Evolutionary conservation across 371 early-diverging fungal genomes (phyloP), one percentile per base, ranked within the genome.

Genomic region (Capillidium rhysosporum): DNA sequence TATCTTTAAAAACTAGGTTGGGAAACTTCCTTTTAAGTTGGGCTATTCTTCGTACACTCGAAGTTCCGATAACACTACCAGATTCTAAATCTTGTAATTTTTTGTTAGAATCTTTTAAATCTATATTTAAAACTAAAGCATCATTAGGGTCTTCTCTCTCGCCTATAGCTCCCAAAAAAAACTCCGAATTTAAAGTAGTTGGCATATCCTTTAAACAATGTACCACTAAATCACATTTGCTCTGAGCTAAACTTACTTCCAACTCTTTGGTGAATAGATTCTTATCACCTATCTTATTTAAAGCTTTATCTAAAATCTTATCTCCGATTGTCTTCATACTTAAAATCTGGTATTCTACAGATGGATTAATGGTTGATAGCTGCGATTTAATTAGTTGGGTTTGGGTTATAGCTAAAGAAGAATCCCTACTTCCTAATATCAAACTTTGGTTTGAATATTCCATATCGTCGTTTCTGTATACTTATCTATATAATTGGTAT

Each of bases 121-220:
- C 7, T 28, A 65, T 63, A 23, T 60, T 56, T 66, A 85, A 66
- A 40, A 93, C 79, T 20, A 95, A 69, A n/a, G 84, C 90, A 67
- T 97, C 96, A 40, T 82, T 62, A 1, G 92, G 88, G 62, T 91
- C 82, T 58, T 85, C 93, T 25, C 97, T 69, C 64, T 82, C 73
- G 56, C 82, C 54, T 31, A 93, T 75, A 0, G 92, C 93, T 1
- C 80, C 91, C 28, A 97, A 62, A 0, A 60, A 54, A 82, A 95
- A 86, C 53, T 87, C 87, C 0, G 69, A 66, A 3, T 91, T 90
- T 46, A 92, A 62, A 18, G 68, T 73, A n/a, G 97, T 93, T 2
- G 89, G 91, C 47, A 97, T 64, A 64, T 97, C 97, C 67, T 97
- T 97, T 38, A 95, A 71, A 26, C 88, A 84, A 60, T 97, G 97